A percentile compares a stretch with the other conserved stretches of the same genome.
These are phyloP conservation scores for Alternaria atra DNA, from an alignment of 2,329 filamentous ascomycete species.

Conservation along the genomic window DNA sequence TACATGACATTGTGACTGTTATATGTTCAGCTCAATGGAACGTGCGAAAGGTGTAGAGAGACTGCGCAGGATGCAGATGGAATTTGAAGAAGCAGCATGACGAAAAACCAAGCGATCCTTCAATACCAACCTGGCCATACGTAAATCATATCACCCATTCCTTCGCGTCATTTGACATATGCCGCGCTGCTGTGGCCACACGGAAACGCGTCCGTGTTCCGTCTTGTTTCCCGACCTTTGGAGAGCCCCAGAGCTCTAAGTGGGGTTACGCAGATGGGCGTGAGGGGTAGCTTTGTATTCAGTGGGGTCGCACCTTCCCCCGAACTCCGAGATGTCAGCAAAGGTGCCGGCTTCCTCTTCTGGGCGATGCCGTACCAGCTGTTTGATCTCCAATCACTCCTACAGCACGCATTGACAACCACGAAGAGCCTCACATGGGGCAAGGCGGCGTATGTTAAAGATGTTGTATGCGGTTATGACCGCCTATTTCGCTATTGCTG, in stretches of 20 bases:
- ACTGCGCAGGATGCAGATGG: not conserved
- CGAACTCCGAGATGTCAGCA: constrained; percentile 6
- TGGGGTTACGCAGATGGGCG: constrained; percentile 8
- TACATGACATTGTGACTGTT: constrained; percentile 14
- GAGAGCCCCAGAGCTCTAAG: constrained; percentile 5
- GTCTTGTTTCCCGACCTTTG: constrained; percentile 1
- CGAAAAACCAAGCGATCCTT: not conserved
- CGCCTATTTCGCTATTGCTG: not conserved
- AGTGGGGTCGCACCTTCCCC: constrained; percentile 12
- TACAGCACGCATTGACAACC: not conserved
- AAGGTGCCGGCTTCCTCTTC: constrained; percentile 11
- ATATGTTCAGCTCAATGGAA: not conserved
- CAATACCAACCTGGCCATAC: constrained; percentile 6
- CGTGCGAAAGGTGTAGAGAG: not conserved
- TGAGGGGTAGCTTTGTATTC: constrained; percentile 15
- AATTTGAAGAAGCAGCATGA: not conserved
- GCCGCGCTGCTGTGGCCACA: constrained; percentile 9
- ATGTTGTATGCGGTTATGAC: not conserved
- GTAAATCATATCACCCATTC: constrained; percentile 1
- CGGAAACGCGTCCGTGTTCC: constrained; percentile 7
- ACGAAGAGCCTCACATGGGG: not conserved
- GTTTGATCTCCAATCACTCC: not conserved
- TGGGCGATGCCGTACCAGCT: not conserved
- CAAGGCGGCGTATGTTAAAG: not conserved
- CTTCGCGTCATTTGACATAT: constrained; percentile 12